Evolutionary conservation across 805 yeast genomes (phyloP).

Genomic region (Wickerhamiella galacta): DNA sequence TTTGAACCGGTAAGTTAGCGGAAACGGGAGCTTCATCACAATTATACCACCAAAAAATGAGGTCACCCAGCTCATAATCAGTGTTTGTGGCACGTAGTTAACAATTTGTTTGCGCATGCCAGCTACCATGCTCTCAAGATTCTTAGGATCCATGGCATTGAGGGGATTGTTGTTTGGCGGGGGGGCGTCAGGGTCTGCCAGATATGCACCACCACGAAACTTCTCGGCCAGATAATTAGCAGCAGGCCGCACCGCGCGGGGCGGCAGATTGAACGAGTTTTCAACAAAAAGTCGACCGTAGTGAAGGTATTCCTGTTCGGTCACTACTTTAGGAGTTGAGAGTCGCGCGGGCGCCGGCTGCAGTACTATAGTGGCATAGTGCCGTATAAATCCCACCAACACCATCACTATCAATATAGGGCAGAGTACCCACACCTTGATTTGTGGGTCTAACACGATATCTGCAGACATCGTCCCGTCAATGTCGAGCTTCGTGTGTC

Average conservation of each 20-base stretch:
- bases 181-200: slow-evolving; percentile 31
- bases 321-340: slow-evolving; percentile 29
- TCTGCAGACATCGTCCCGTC: too few species aligned
- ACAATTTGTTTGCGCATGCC: slow-evolving; percentile 72
- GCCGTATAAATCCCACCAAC: slow-evolving; percentile 62
- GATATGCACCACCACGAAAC: slow-evolving; percentile 37
- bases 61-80: slow-evolving; percentile 93
- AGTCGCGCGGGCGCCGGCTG: slow-evolving; percentile 41
- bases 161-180: slow-evolving; percentile 39
- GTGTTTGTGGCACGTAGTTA: slow-evolving; percentile 77
- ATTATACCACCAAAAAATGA: slow-evolving; percentile 85
- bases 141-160: slow-evolving; percentile 35
- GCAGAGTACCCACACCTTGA: slow-evolving; percentile 76
- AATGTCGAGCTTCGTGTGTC: too few species aligned
- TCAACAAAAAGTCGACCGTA: slow-evolving; percentile 41
- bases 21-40: slow-evolving; percentile 78
- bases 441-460: slow-evolving; percentile 56
- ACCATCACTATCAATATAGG: slow-evolving; percentile 89
- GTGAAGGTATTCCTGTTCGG: slow-evolving; percentile 26
- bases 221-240: slow-evolving; percentile 31
- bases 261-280: slow-evolving; percentile 37
- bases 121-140: slow-evolving; percentile 54
- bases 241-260: slow-evolving; percentile 36
- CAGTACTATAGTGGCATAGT: slow-evolving; percentile 45
- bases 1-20: slow-evolving; percentile 76